Conservation (phyloP, 1,139 yeast genomes). For the Yamadazyma dushanensis region DNA sequence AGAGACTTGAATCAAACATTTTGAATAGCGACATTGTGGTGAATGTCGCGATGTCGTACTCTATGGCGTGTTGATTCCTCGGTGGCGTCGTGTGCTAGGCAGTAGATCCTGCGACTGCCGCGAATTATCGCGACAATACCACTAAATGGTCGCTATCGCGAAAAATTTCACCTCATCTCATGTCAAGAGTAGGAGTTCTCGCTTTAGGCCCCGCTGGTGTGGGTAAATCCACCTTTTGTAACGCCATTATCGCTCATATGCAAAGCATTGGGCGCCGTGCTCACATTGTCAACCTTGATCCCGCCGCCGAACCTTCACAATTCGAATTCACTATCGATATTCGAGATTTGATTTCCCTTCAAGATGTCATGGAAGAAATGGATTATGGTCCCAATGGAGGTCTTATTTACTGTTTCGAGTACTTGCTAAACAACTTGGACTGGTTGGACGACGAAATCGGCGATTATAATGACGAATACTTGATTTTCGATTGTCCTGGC, state of each 20-base stretch:
- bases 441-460: constrained; percentile 97
- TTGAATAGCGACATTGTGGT: too few relatives aligned
- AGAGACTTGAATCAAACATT: too few relatives aligned
- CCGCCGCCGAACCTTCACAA: constrained; percentile 94
- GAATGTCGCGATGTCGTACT: too few relatives aligned
- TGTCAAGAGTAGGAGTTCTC: constrained; percentile 95
- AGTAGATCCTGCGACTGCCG: too few relatives aligned
- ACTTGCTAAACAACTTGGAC: constrained; percentile 79
- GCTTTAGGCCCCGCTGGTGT: constrained; percentile 98
- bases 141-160: too few relatives aligned
- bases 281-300: constrained; percentile 92
- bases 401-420: constrained; percentile 88
- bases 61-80: too few relatives aligned
- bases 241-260: constrained; percentile 82
- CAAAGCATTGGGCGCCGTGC: constrained; percentile 90
- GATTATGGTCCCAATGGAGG: constrained; percentile 97
- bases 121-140: too few relatives aligned
- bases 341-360: constrained; percentile 83
- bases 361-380: constrained; percentile 96
- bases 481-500: constrained; percentile 97
- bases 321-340: constrained; percentile 93
- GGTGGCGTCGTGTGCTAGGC: too few relatives aligned
- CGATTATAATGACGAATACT: constrained; percentile 87
- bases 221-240: constrained; percentile 91
- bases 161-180: constrained; percentile 1